Evolutionary conservation across 441 rosid species (phyloP).

Genomic region (Lagerstroemia fauriei): DNA sequence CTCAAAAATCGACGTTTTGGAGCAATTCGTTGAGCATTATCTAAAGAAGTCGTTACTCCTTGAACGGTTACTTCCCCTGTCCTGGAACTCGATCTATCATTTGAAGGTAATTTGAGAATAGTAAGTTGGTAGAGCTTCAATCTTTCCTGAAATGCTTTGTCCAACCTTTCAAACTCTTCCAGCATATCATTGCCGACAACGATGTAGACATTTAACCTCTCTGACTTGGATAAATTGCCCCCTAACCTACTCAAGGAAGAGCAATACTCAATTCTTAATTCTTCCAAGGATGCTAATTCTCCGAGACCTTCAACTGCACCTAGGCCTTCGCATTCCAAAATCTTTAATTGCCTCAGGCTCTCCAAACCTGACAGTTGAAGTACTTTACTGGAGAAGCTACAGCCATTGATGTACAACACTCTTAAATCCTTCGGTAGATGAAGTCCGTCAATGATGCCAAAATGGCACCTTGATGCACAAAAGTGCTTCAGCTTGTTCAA

Average conservation of each 20-base stretch:
- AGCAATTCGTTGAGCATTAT: too few species aligned
- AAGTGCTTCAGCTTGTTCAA: too few species aligned
- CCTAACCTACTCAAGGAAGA: not conserved
- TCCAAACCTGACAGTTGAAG: conserved; percentile 9
- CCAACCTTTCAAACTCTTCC: not conserved
- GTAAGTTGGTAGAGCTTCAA: not conserved
- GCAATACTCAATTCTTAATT: not conserved
- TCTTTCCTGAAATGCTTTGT: not conserved
- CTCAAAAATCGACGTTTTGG: too few species aligned
- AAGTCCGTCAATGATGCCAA: not conserved
- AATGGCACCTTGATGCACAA: not conserved
- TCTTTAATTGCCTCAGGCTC: not conserved
- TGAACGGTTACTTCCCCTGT: too few species aligned
- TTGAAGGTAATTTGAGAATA: not conserved
- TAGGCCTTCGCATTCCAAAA: not conserved
- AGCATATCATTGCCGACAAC: not conserved
- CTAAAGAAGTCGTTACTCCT: too few species aligned
- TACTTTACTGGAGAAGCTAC: not conserved
- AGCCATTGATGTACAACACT: not conserved
- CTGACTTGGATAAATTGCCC: not conserved
- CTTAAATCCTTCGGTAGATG: not conserved
- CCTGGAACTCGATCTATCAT: not conserved
- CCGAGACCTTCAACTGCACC: not conserved
- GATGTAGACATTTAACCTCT: not conserved
- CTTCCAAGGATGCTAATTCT: not conserved